A percentile compares a stretch with the other conserved stretches of the same genome.
These are phyloP conservation scores for Poronia punctata DNA, from an alignment of 495 filamentous ascomycete genomes.

Conservation along the genomic window DNA sequence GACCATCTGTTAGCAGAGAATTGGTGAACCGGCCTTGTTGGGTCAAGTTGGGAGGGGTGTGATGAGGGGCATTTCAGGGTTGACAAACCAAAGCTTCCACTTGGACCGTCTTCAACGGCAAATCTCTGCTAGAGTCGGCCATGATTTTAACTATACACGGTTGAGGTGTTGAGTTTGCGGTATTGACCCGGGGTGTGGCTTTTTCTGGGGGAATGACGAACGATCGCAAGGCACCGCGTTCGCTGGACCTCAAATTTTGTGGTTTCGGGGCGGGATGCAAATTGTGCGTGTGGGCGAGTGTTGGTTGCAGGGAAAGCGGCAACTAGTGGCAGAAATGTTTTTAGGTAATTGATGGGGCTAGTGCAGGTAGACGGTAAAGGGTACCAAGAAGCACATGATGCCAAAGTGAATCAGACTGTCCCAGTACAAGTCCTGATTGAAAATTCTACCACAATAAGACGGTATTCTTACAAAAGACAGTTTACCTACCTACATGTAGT, in stretches of 20 bases:
- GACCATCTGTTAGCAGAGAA: constrained; percentile 4
- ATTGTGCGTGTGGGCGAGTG: constrained; percentile 25
- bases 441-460: no score
- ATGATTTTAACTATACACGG: constrained; percentile 21
- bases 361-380: neutral
- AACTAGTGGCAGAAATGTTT: constrained; percentile 6
- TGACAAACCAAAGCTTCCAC: constrained; percentile 69
- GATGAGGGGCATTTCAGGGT: constrained; percentile 10
- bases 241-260: constrained; percentile 12
- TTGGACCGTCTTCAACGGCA: constrained; percentile 69
- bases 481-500: no score
- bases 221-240: constrained; percentile 9
- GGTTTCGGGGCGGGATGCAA: constrained; percentile 18
- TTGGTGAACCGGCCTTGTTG: constrained; percentile 7
- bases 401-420: no score
- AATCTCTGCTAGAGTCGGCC: constrained; percentile 48
- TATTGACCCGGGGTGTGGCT: constrained; percentile 7
- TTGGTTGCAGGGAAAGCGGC: constrained; percentile 7
- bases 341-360: neutral
- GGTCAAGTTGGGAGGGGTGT: constrained; percentile 11
- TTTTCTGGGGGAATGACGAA: constrained; percentile 7
- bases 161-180: neutral
- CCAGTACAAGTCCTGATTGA: no score
- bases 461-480: no score
- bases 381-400: no score